Evolutionary conservation across 352 stramenopile genomes (phyloP), one percentile per base, ranked within the genome.

Genomic region (Halophytophthora batemanensis): DNA sequence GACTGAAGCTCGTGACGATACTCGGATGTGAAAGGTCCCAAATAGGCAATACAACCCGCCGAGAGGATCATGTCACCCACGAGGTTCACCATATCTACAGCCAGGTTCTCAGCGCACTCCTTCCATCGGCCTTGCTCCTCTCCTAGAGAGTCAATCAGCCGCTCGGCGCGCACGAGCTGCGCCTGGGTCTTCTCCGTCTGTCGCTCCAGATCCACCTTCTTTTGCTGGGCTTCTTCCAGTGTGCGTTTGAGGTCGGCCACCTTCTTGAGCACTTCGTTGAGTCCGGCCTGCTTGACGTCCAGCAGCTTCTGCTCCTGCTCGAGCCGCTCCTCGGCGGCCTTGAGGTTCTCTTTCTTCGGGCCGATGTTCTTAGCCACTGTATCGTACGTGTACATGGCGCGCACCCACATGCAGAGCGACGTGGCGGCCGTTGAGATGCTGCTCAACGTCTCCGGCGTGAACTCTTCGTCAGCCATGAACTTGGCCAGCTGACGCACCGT

Each of bases 301-400:
- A 98, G 77, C 40, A 91, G 85, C 25, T 71, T 68, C 56, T 97
- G 86, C 45, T 97, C 93, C 2, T 79, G 65, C 25, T 79, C 82
- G 0, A 98, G 80, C 1, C 90, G 77, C n/a, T 86, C 66, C 51
- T 98, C 87, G 0, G 93, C 92, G 14, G 77, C 68, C 28, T 86
- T 83, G 1, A 98, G 72, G 21, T 93, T 93, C 50, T 93, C 83
- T 48, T 96, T 95, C 64, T 98, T 98, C 0, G 93, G 93, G 11
- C 69, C 92, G 61, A 98, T 97, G 54, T 90, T 95, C 58, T 97
- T 97, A 21, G 87, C 90, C 23, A 98, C 90, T 3, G 77, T 81
- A 60, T 98, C 89, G 69, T 98, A 98, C 19, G 86, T 96, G 56
- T 96, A 93, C 84, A 98, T 97, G 5, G 91, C 92, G 14, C 88